phyloP scores from a whole-genome alignment of 257 asterid species.

The Solanum etuberosum region DNA sequence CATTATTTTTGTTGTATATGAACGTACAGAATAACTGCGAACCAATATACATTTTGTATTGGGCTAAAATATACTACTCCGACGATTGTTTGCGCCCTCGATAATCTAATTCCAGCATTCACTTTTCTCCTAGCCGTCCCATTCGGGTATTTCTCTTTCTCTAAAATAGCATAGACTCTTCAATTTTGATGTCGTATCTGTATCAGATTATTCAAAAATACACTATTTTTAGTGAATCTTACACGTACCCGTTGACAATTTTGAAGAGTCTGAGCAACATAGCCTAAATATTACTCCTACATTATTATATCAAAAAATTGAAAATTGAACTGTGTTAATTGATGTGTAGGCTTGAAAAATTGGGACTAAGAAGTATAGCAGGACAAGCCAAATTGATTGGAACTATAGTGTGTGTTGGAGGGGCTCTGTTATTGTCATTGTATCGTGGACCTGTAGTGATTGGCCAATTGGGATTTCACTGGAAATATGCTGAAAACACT shows the following conservation, averaged over 20 bases:
- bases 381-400: constrained; percentile 47
- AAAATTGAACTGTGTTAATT: neutral
- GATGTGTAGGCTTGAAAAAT: constrained; percentile 39
- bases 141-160: constrained; percentile 33
- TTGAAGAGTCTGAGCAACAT: neutral
- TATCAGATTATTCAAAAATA: too few species aligned
- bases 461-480: constrained; percentile 50
- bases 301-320: neutral
- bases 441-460: constrained; percentile 49
- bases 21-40: constrained; percentile 47
- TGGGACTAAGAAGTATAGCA: constrained; percentile 37
- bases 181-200: too few species aligned
- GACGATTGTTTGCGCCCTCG: constrained; percentile 68
- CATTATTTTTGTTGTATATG: neutral
- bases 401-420: neutral
- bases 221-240: too few species aligned
- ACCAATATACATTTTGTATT: constrained; percentile 65
- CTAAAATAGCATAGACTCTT: neutral
- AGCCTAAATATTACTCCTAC: neutral
- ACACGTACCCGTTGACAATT: neutral
- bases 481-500: constrained; percentile 39
- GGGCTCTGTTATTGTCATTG: constrained; percentile 31
- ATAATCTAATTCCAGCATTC: constrained; percentile 65
- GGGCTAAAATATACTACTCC: constrained; percentile 83
- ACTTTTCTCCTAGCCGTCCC: constrained; percentile 68